Conservation (phyloP, 2,329 filamentous ascomycete species). For the Penicillium verrucosum region DNA sequence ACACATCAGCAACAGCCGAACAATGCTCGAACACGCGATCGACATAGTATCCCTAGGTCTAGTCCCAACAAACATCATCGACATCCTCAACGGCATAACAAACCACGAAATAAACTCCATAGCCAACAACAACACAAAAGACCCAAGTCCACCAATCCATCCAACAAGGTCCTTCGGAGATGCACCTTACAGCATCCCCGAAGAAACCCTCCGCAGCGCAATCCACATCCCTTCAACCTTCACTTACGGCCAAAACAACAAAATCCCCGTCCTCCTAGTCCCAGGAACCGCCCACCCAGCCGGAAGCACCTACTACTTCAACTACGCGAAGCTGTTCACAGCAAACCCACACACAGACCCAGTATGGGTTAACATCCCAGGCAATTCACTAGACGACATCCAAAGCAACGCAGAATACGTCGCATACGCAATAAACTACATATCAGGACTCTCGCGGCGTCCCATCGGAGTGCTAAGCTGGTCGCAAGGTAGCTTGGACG, state of each 20-base stretch:
- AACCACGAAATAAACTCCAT: slow-evolving; percentile 7
- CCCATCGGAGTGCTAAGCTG: slow-evolving; percentile 50
- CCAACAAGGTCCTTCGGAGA: neutral
- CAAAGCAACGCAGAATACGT: slow-evolving; percentile 11
- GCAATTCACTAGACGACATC: slow-evolving; percentile 1
- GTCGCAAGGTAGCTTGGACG: slow-evolving; percentile 55
- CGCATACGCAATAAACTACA: slow-evolving; percentile 13
- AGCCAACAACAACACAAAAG: slow-evolving; percentile 4
- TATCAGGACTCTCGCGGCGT: slow-evolving; percentile 3
- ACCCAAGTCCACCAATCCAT: neutral
- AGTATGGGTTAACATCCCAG: slow-evolving; percentile 11
- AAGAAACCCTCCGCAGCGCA: slow-evolving; percentile 2
- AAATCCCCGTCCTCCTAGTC: slow-evolving; percentile 1
- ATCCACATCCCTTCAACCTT: slow-evolving; percentile 5
- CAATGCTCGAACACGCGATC: neutral
- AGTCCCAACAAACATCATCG: neutral
- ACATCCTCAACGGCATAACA: neutral
- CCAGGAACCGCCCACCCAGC: slow-evolving; percentile 6
- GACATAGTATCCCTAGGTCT: neutral
- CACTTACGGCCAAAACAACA: neutral
- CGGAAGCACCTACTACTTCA: slow-evolving; percentile 6
- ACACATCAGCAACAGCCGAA: neutral
- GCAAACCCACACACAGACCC: neutral
- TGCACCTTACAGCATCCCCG: slow-evolving; percentile 5
- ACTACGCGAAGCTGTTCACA: slow-evolving; percentile 1